Evolutionary conservation across 2,329 filamentous ascomycete species (phyloP).

Genomic region (Graphilbum sp.): DNA sequence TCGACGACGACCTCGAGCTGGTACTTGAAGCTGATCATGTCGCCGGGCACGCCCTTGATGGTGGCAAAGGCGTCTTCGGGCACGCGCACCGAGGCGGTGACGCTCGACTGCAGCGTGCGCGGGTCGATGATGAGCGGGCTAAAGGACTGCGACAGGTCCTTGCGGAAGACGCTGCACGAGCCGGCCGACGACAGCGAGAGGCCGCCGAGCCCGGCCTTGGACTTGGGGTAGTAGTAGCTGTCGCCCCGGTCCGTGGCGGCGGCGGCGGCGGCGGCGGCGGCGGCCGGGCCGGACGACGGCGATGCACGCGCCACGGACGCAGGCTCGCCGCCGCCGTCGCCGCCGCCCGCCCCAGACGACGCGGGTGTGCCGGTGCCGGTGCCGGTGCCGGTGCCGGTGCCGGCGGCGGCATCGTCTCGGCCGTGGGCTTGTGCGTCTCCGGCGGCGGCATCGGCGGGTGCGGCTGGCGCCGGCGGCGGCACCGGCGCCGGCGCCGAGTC

Average conservation of each 20-base stretch:
- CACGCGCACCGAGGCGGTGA: constrained; percentile 70
- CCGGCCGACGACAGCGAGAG: constrained; percentile 74
- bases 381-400: background rate
- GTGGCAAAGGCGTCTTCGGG: constrained; percentile 88
- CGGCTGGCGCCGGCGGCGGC: background rate
- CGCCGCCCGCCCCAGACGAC: too few species aligned
- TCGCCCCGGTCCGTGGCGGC: background rate
- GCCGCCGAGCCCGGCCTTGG: constrained; percentile 70
- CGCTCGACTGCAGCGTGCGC: constrained; percentile 54
- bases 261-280: background rate
- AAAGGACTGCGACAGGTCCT: constrained; percentile 80
- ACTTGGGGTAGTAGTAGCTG: constrained; percentile 64
- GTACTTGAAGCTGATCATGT: constrained; percentile 92
- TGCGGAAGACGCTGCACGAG: constrained; percentile 84
- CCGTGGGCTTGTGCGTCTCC: background rate
- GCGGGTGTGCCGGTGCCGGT: too few species aligned
- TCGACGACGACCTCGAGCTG: constrained; percentile 87
- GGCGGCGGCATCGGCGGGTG: background rate
- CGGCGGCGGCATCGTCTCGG: background rate
- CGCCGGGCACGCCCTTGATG: constrained; percentile 74
- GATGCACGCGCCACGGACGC: too few species aligned
- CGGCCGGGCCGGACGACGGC: too few species aligned
- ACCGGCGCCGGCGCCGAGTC: constrained; percentile 68
- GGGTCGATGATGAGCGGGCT: constrained; percentile 82
- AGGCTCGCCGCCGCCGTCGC: too few species aligned